Base-by-base conservation (phyloP, 306 rosid species). In the Glycine latifolia region DNA sequence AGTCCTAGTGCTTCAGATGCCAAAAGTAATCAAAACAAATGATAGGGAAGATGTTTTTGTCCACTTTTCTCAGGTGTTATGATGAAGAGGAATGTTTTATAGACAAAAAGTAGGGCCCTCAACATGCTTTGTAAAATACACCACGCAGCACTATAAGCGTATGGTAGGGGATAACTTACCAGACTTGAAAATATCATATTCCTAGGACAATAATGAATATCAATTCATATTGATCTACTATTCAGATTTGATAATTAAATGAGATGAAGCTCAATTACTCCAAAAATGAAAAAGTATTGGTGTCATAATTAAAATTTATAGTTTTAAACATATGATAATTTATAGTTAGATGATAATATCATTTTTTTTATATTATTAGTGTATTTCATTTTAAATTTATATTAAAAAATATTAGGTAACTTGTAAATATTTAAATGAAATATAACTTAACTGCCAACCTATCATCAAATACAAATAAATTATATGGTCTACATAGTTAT, bases 141-240 rank as follows among this genome's bases (percentile, higher is more conserved):
- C 67, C 75, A 67, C 50, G 60, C 84, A 79, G 26, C 53, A 61
- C 49, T 44, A 53, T 43, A 43, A 56, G 49, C 50, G 10, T 66
- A 14, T 33, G 41, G 72, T 33, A 41, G 46, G 75, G 71, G 58
- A 9, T 66, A 78, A 54, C 44, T 33, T 55, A 70, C 5, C 37
- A 77, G 56, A 48, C 58, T 43, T 67, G 60, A 50, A 76, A 72
- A 60, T 60, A 44, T n/a, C 67, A 58, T 68, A 56, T 59, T 56
- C 66, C 49, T 56, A 6, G 4, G 26, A 69, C 61, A 60, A 69
- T 4, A 35, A 70, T 44, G 49, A 70, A 76, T 37, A 78, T 46
- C 55, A 55, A 31, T 46, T 60, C 6, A 43, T 9, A 55, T 20
- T 61, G 68, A 12, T 50, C 78, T 26, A 41, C 15, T 5, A 56